A percentile compares a stretch with the other conserved stretches of the same genome.
phyloP scores from a whole-genome alignment of 805 yeast species.

The Hanseniaspora hatyaiensis region DNA sequence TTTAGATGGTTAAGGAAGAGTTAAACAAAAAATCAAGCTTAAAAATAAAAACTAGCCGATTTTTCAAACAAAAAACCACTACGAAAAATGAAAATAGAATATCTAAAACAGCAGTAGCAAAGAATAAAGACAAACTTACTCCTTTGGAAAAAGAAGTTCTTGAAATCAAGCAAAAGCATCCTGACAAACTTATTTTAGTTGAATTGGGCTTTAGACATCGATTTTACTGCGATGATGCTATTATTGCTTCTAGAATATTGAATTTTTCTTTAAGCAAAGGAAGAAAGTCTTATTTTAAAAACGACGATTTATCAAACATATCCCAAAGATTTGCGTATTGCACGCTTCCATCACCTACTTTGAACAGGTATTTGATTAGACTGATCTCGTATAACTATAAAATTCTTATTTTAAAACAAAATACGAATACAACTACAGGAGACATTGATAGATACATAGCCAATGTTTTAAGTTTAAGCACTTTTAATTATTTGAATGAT shows the following conservation, averaged over 20 bases:
- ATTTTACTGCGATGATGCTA: constrained; percentile 78
- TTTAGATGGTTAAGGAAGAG: neutral
- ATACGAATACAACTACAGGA: neutral
- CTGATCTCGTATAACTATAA: constrained; percentile 60
- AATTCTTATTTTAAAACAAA: constrained; percentile 79
- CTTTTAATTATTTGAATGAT: constrained; percentile 39
- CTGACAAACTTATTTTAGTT: constrained; percentile 62
- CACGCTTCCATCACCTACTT: constrained; percentile 66
- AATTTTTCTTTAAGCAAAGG: constrained; percentile 69
- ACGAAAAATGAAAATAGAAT: neutral
- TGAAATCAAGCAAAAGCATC: constrained; percentile 47
- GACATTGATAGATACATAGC: constrained; percentile 50
- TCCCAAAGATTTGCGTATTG: constrained; percentile 65
- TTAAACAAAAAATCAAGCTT: neutral
- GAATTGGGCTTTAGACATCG: constrained; percentile 90
- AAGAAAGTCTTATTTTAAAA: constrained; percentile 36
- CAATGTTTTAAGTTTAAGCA: constrained; percentile 68
- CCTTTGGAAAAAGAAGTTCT: constrained; percentile 74
- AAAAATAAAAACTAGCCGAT: neutral
- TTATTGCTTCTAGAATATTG: constrained; percentile 49
- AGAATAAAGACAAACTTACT: constrained; percentile 32
- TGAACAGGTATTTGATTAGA: constrained; percentile 66
- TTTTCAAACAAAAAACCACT: neutral
- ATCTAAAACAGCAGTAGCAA: constrained; percentile 7
- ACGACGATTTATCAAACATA: constrained; percentile 22